Conservation (phyloP, 306 rosid species). For the Luffa aegyptiaca region DNA sequence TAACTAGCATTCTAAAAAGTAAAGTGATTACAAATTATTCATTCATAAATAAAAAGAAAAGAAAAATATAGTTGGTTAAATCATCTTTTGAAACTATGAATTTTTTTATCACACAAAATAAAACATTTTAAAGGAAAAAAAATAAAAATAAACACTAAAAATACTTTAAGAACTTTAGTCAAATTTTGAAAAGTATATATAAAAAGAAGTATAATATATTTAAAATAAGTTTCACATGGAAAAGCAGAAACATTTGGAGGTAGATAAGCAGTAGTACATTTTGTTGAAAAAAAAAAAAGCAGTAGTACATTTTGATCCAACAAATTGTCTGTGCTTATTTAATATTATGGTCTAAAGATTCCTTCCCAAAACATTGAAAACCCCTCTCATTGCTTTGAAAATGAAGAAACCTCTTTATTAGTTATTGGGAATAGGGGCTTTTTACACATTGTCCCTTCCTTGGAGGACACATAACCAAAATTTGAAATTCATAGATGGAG, state of each 20-base stretch:
- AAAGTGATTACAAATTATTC: too few relatives aligned
- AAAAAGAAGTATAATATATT: not conserved
- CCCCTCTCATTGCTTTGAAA: not conserved
- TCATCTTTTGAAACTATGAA: too few relatives aligned
- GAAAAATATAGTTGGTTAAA: too few relatives aligned
- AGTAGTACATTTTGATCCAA: not conserved
- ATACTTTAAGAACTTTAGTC: not conserved
- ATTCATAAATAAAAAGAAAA: too few relatives aligned
- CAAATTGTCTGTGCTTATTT: not conserved
- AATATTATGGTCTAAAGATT: not conserved
- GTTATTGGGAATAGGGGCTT: not conserved
- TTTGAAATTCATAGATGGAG: not conserved
- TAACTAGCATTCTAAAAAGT: too few relatives aligned
- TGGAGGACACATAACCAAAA: not conserved
- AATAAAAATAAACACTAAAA: too few relatives aligned
- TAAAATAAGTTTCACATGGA: not conserved
- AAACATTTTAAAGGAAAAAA: too few relatives aligned
- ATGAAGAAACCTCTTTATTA: not conserved
- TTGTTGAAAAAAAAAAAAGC: too few relatives aligned
- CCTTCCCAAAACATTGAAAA: not conserved
- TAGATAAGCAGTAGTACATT: not conserved
- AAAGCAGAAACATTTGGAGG: not conserved
- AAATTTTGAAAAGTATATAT: not conserved
- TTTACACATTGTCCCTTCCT: not conserved
- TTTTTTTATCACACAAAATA: too few relatives aligned